Conservation (phyloP, 2,329 filamentous ascomycete genomes). For the Ceratocystis ficicola region DNA sequence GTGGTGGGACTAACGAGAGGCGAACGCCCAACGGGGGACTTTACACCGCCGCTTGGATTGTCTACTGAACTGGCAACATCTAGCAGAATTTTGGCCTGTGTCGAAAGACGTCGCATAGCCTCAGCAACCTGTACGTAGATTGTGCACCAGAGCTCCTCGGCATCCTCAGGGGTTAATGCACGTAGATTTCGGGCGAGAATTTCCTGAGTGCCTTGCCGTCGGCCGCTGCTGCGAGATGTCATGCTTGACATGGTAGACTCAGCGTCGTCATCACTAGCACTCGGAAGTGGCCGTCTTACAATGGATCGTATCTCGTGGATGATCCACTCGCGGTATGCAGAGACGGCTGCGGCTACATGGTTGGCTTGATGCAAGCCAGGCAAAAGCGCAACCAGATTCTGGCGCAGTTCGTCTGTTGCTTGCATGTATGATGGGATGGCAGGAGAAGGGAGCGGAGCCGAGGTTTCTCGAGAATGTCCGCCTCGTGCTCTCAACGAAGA, state of each 20-base stretch:
- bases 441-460: constrained; percentile 30
- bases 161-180: constrained; percentile 68
- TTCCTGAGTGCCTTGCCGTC: constrained; percentile 51
- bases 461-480: constrained; percentile 49
- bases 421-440: constrained; percentile 67
- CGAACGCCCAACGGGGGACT: constrained; percentile 40
- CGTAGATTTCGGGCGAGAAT: constrained; percentile 80
- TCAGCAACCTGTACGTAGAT: constrained; percentile 85
- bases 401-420: constrained; percentile 57
- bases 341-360: constrained; percentile 68
- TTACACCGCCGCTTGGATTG: constrained; percentile 30
- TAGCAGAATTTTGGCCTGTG: constrained; percentile 86
- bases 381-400: constrained; percentile 57
- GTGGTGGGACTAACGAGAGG: constrained; percentile 41
- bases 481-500: constrained; percentile 62
- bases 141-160: constrained; percentile 66
- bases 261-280: constrained; percentile 85
- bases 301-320: constrained; percentile 76
- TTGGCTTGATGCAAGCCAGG: constrained; percentile 69
- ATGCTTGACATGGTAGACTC: constrained; percentile 80
- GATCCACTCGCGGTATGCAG: constrained; percentile 70
- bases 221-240: constrained; percentile 35
- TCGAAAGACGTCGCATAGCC: constrained; percentile 69
- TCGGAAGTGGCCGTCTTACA: constrained; percentile 74
- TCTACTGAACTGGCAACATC: constrained; percentile 72